Base-by-base conservation (phyloP, 2,329 filamentous ascomycete species). In the Penicillium aurantiogriseum region DNA sequence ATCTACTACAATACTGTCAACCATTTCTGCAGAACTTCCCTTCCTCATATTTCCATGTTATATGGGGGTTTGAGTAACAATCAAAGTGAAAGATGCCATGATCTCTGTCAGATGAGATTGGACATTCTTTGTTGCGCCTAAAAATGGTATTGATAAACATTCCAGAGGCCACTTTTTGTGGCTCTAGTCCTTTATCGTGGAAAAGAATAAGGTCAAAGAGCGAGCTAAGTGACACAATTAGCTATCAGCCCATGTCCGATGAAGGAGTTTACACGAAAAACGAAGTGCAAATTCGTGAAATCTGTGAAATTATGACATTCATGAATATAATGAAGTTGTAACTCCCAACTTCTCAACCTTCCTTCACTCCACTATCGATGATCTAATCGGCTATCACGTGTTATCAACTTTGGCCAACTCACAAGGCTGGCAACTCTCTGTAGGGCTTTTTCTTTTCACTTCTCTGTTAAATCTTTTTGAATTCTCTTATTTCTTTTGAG, bases 341-440 rank as follows among this genome's bases (percentile, higher is more conserved):
- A 15, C 38, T 31, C n/a, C 11, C n/a, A 33, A 46, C 27, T 6
- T 35, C 15, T 3, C 33, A 17, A 17, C 6, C 13, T 45, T 21
- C 21, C 21, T 45, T 44, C 39, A 19, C 51, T 53, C 51, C 40
- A 38, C 40, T 29, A 31, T 17, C 54, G 59, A 67, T 67, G 65
- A 67, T 65, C 56, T 65, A 67, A 67, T 66, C 56, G 31, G 36
- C 15, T 29, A 65, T 67, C 63, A 67, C 63, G 63, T 65, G 61
- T 57, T 23, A 44, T 36, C 42, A 36, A 54, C 29, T 13, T 33
- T 51, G 29, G 38, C n/a, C 39, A 45, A 36, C 50, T 27, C 23
- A 43, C 38, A 51, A 42, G 49, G 33, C 58, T 48, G 49, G 19
- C 54, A 57, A 45, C 31, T 53, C 33, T n/a, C 29, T 39, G 11